These are phyloP conservation scores for Colletotrichum sp. DNA, from an alignment of 2,329 filamentous ascomycete genomes.

Conservation along the genomic window DNA sequence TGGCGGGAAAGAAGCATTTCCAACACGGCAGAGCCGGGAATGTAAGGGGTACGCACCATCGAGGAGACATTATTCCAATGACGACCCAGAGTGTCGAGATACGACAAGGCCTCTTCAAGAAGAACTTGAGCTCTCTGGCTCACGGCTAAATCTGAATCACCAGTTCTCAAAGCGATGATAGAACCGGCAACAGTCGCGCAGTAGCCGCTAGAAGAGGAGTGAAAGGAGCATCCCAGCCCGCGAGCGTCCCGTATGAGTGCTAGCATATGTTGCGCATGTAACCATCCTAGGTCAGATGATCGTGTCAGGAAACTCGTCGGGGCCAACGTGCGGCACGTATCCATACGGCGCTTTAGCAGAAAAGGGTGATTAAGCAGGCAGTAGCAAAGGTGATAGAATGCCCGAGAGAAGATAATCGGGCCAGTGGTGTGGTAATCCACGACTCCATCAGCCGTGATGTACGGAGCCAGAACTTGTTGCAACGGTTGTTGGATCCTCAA, in stretches of 20 bases:
- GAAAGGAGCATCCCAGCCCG: background rate
- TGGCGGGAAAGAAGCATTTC: accelerated
- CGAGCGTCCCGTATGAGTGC: background rate
- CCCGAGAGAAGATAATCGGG: background rate
- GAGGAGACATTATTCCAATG: background rate
- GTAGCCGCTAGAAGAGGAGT: background rate
- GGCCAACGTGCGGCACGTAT: background rate
- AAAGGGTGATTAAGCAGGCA: background rate
- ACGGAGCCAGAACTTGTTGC: background rate
- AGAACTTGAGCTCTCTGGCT: background rate
- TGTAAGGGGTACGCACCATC: background rate
- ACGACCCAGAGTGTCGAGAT: background rate
- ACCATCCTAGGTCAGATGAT: background rate
- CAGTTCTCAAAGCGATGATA: background rate
- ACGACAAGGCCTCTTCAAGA: background rate
- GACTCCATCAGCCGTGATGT: background rate
- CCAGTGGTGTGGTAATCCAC: background rate
- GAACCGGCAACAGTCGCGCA: background rate
- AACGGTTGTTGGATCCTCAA: background rate
- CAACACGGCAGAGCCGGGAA: accelerated
- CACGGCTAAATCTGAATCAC: background rate
- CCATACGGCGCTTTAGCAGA: background rate
- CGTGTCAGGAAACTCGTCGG: background rate
- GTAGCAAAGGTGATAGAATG: background rate
- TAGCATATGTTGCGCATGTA: background rate